phyloP scores from a whole-genome alignment of 1,284 basidiomycete species.

The Papiliotrema terrestris region DNA sequence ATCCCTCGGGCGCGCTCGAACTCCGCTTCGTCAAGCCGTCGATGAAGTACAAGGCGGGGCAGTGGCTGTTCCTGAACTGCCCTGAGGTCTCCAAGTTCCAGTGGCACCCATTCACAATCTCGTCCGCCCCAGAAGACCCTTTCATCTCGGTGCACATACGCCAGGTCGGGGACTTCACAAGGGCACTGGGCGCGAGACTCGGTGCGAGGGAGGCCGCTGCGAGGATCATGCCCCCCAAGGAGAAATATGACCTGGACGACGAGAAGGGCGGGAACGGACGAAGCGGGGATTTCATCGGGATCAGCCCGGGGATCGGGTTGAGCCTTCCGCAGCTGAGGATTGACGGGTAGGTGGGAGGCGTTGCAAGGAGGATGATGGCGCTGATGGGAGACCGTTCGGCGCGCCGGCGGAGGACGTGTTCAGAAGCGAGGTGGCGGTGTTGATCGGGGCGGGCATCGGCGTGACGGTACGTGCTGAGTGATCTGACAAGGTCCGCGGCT shows the following conservation, averaged over 20 bases:
- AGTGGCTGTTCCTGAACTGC: constrained; percentile 85
- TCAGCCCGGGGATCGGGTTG: constrained; percentile 52
- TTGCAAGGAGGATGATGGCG: not conserved
- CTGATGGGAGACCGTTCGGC: constrained; percentile 59
- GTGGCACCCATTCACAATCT: constrained; percentile 94
- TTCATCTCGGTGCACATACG: constrained; percentile 85
- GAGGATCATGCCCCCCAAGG: constrained; percentile 32
- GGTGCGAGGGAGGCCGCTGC: constrained; percentile 73
- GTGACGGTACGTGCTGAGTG: constrained; percentile 34
- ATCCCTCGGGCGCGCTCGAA: constrained; percentile 71
- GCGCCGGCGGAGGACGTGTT: constrained; percentile 89
- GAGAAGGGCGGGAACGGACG: constrained; percentile 29
- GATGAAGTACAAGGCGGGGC: constrained; percentile 82
- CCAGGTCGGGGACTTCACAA: constrained; percentile 82
- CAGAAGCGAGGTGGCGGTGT: constrained; percentile 72
- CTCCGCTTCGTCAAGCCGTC: constrained; percentile 80
- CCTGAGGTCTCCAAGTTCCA: constrained; percentile 77
- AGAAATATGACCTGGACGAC: not conserved
- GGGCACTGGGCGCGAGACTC: constrained; percentile 71
- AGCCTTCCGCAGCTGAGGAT: constrained; percentile 68
- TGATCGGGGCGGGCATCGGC: constrained; percentile 85
- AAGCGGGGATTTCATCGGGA: constrained; percentile 72
- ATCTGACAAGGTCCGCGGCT: not conserved
- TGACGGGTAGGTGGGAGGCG: constrained; percentile 56
- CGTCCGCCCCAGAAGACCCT: constrained; percentile 83